These are phyloP conservation scores for Penicillium cosmopolitanum DNA, from an alignment of 495 filamentous ascomycete genomes.

Conservation along the genomic window DNA sequence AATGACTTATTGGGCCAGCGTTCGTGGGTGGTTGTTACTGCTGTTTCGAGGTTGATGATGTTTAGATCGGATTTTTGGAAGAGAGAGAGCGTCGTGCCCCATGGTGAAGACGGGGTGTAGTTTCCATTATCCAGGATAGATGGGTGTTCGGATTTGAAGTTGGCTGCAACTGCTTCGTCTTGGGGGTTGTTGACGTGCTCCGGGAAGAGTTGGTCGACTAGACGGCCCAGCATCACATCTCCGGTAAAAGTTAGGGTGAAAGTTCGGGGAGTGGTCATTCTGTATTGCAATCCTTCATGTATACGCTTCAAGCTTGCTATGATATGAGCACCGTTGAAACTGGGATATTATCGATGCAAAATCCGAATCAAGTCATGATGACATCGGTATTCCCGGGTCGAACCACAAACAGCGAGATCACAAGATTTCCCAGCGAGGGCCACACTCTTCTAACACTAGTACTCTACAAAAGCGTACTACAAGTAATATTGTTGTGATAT, in stretches of 20 bases:
- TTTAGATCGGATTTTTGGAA: slow-evolving; percentile 35
- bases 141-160: slow-evolving; percentile 22
- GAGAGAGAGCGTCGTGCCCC: slow-evolving; percentile 39
- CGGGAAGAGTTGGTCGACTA: slow-evolving; percentile 47
- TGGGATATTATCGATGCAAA: not conserved
- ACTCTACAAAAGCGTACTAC: not conserved
- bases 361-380: slow-evolving; percentile 24
- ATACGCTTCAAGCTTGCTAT: not conserved
- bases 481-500: not conserved
- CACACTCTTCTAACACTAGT: no score
- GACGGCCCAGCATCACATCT: slow-evolving; percentile 51
- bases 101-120: slow-evolving; percentile 36
- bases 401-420: not conserved
- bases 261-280: slow-evolving; percentile 13
- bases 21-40: slow-evolving; percentile 33
- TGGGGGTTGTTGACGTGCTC: slow-evolving; percentile 30
- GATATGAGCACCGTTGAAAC: no score
- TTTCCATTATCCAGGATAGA: slow-evolving; percentile 14
- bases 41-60: slow-evolving; percentile 50
- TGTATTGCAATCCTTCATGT: not conserved
- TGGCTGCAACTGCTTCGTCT: slow-evolving; percentile 23
- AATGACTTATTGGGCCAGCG: slow-evolving; percentile 47
- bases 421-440: no score
- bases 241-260: slow-evolving; percentile 42
- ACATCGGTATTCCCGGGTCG: slow-evolving; percentile 19